Evolutionary conservation across 75 land plant species (phyloP).

Genomic region (Selaginella tamariscina): DNA sequence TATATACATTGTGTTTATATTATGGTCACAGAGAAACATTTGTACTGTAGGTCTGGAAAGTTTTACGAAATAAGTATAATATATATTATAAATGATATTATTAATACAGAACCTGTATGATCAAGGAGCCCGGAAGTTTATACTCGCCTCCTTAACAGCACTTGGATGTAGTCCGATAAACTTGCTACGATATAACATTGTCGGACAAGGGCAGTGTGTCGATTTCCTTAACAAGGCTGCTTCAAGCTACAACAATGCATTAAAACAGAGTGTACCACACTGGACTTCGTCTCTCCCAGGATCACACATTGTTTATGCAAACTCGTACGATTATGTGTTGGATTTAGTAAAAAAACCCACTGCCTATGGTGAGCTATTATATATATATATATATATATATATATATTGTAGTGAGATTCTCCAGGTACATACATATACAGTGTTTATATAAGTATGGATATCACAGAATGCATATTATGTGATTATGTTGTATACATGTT

Average conservation of each 20-base stretch:
- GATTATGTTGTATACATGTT: too few relatives aligned
- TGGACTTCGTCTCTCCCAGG: slow-evolving; percentile 5
- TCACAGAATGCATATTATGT: not conserved
- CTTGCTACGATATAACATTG: slow-evolving; percentile 7
- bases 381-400: not conserved
- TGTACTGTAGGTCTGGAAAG: too few relatives aligned
- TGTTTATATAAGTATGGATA: not conserved
- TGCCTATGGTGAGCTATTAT: slow-evolving; percentile 1
- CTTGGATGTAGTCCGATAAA: slow-evolving; percentile 15
- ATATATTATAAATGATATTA: not conserved
- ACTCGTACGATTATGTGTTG: not conserved
- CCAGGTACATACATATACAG: not conserved
- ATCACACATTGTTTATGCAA: not conserved
- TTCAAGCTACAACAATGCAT: not conserved
- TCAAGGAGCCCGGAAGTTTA: slow-evolving; percentile 13
- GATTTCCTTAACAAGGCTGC: slow-evolving; percentile 10
- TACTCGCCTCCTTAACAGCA: slow-evolving; percentile 4
- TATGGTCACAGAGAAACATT: too few relatives aligned
- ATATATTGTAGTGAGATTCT: not conserved
- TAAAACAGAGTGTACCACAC: not conserved
- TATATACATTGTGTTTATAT: too few relatives aligned
- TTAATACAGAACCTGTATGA: slow-evolving; percentile 8
- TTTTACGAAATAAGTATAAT: not conserved
- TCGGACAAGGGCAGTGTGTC: not conserved
- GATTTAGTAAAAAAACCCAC: not conserved